These are phyloP conservation scores for Apiospora malaysiana DNA, from an alignment of 2,329 filamentous ascomycete genomes.

Conservation along the genomic window DNA sequence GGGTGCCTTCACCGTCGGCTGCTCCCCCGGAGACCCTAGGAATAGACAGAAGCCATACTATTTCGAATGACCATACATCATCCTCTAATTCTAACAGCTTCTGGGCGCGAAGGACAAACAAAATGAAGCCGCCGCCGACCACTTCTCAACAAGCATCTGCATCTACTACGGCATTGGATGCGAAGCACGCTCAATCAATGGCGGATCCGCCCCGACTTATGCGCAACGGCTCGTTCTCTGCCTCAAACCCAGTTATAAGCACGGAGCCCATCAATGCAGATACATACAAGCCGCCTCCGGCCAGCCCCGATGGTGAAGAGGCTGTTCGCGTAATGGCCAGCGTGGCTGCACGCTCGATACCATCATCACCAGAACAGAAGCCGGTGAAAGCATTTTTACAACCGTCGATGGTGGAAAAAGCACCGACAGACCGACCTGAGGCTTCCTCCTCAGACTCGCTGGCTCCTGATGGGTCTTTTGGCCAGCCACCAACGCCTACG, in stretches of 20 bases:
- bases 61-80: constrained; percentile 49
- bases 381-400: constrained; percentile 35
- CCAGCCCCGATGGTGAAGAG: constrained; percentile 61
- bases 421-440: constrained; percentile 21
- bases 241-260: constrained; percentile 69
- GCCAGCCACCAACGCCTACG: constrained; percentile 32
- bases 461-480: constrained; percentile 27
- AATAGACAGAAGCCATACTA: constrained; percentile 62
- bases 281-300: constrained; percentile 61
- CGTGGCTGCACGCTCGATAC: constrained; percentile 53
- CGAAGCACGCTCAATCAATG: constrained; percentile 46
- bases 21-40: constrained; percentile 47
- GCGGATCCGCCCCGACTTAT: constrained; percentile 59
- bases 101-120: constrained; percentile 55
- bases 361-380: constrained; percentile 32
- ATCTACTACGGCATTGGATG: constrained; percentile 56
- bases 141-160: constrained; percentile 42
- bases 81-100: constrained; percentile 47
- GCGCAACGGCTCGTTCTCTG: constrained; percentile 67
- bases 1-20: constrained; percentile 38
- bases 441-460: constrained; percentile 33
- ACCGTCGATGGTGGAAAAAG: constrained; percentile 26
- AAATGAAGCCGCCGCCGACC: constrained; percentile 42
- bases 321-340: constrained; percentile 68
- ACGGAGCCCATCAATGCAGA: constrained; percentile 72